Evolutionary conservation across 768 basidiomycete species (phyloP).

Genomic region (Trametopsis cervina): DNA sequence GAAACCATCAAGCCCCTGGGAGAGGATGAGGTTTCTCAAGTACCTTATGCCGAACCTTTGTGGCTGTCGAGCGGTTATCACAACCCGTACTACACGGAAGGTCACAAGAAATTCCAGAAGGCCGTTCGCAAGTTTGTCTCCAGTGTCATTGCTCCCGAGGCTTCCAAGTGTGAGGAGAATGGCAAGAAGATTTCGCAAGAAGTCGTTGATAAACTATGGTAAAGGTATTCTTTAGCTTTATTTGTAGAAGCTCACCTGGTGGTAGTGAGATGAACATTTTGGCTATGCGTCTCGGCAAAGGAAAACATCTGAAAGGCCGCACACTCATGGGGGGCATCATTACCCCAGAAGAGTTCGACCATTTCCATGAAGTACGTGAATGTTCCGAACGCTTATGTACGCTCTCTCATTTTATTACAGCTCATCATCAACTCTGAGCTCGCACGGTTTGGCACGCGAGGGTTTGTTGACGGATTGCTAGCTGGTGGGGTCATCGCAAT

Average conservation of each 20-base stretch:
- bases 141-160: slow-evolving; percentile 70
- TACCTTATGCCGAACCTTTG: slow-evolving; percentile 83
- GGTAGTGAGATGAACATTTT: slow-evolving; percentile 68
- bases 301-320: slow-evolving; percentile 78
- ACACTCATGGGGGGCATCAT: slow-evolving; percentile 70
- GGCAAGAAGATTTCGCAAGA: slow-evolving; percentile 83
- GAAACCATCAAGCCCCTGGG: slow-evolving; percentile 45
- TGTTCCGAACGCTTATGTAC: not conserved
- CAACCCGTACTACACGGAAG: slow-evolving; percentile 72
- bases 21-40: slow-evolving; percentile 59
- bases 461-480: slow-evolving; percentile 81
- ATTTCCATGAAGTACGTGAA: slow-evolving; percentile 76
- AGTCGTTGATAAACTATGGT: slow-evolving; percentile 83
- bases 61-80: slow-evolving; percentile 67
- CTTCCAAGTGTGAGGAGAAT: slow-evolving; percentile 71
- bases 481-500: slow-evolving; percentile 82
- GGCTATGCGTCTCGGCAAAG: slow-evolving; percentile 88
- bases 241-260: not conserved
- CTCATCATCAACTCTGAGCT: slow-evolving; percentile 79
- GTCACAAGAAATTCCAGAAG: slow-evolving; percentile 68
- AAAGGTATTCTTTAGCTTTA: slow-evolving; percentile 3
- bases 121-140: slow-evolving; percentile 72
- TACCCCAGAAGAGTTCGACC: slow-evolving; percentile 82
- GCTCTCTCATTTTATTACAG: slow-evolving; percentile 28
- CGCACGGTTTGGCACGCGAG: slow-evolving; percentile 75